Evolutionary conservation across 352 stramenopile species (phyloP).

Genomic region (Lagenidium giganteum): DNA sequence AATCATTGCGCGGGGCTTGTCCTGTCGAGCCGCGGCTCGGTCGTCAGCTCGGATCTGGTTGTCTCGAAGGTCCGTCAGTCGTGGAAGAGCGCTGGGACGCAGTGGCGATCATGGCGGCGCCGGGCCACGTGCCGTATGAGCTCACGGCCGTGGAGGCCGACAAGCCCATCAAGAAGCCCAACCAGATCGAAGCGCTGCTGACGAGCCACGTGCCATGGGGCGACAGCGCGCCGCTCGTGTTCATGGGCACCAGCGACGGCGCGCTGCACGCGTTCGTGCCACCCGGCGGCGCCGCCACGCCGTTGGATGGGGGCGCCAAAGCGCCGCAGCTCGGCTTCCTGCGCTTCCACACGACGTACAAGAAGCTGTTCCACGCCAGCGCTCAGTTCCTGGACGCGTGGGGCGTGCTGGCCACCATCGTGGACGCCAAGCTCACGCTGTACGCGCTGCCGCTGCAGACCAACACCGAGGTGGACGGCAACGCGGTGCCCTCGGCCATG

Average conservation of each 20-base stretch:
- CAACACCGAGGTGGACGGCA: slow-evolving; percentile 33
- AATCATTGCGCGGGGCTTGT: too few relatives aligned
- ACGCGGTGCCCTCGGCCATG: slow-evolving; percentile 3
- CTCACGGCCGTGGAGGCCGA: slow-evolving; percentile 45
- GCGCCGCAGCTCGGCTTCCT: too few relatives aligned
- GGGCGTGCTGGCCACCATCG: slow-evolving; percentile 57
- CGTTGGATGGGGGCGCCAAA: too few relatives aligned
- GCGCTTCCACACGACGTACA: slow-evolving; percentile 51
- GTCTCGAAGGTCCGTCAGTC: too few relatives aligned
- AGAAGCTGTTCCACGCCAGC: slow-evolving; percentile 49
- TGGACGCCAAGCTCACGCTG: slow-evolving; percentile 52
- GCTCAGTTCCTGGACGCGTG: slow-evolving; percentile 59
- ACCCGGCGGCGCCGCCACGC: slow-evolving; percentile 4
- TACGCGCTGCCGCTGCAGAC: slow-evolving; percentile 54
- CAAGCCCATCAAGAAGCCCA: slow-evolving; percentile 44
- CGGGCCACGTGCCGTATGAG: slow-evolving; percentile 48
- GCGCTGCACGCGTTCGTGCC: slow-evolving; percentile 54
- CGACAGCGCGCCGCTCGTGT: slow-evolving; percentile 43
- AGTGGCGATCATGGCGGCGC: background rate
- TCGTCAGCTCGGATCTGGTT: too few relatives aligned
- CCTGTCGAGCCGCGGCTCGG: too few relatives aligned
- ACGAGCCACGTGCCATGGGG: slow-evolving; percentile 28
- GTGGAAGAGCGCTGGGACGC: too few relatives aligned
- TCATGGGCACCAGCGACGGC: slow-evolving; percentile 47
- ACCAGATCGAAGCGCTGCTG: slow-evolving; percentile 43